Base-by-base conservation (phyloP, 2,329 filamentous ascomycete species). In the Huntiella moniliformis region DNA sequence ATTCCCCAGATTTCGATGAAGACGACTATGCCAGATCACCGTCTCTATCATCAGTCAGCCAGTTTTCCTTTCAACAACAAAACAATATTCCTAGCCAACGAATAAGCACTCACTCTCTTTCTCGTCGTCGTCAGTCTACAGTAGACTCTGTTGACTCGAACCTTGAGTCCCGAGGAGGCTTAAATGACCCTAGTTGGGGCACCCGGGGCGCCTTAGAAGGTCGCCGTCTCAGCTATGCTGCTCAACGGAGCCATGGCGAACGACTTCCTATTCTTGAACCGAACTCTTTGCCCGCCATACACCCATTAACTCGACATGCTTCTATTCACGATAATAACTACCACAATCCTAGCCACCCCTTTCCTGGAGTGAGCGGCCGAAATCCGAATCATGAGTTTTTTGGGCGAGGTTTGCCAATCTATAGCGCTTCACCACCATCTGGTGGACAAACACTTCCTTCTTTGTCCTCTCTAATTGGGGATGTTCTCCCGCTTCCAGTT, bases 11-110 rank as follows among this genome's bases (percentile, higher is more conserved):
- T n/a, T 31, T 34, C 12, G 40, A 42, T 33, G 40, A 42, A 13
- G 40, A 42, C 34, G 40, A 42, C 31, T 42, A 42, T 17, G 40
- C 40, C 17, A 31, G 40, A 15, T 42, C 40, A 4, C 40, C 40
- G 11, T 42, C 40, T 16, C 18, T 42, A 10, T 42, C 40, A 13
- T 42, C 40, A 34, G 40, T 42, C n/a, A 12, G 34, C 15, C 40
- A 42, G 15, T 42, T 42, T 17, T 32, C 40, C 5, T 42, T 42
- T 17, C 40, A 42, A 13, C 40, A 42, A 34, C 40, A 13, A 7
- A 35, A 32, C 15, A 13, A 42, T 17, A 42, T 42, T 13, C 40
- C 40, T n/a, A 42, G 40, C 11, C 40, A 42, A 10, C 40, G 40
- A 12, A 42, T 42, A 33, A 42, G 40, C 17, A 32, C 33, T 7